Evolutionary conservation across 345 rosid species (phyloP).

Genomic region (Pistacia atlantica): DNA sequence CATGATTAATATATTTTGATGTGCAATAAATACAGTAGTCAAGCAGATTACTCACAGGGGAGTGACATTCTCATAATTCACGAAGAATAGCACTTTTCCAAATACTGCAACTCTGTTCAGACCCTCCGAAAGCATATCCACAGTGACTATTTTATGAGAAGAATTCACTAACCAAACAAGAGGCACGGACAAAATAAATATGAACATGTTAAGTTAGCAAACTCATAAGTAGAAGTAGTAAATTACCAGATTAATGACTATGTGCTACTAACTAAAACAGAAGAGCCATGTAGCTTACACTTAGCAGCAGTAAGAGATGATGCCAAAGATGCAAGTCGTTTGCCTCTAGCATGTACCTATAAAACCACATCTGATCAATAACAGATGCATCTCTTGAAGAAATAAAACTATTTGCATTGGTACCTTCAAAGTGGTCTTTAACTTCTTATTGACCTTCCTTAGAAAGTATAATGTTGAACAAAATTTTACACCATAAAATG

Average conservation of each 20-base stretch:
- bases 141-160: conserved; percentile 38
- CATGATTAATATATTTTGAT: not conserved
- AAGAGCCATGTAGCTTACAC: conserved; percentile 37
- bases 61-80: conserved; percentile 58
- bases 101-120: conserved; percentile 58
- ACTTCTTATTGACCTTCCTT: conserved; percentile 2
- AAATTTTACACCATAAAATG: conserved; percentile 2
- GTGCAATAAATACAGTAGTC: not conserved
- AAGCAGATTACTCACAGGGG: conserved; percentile 57
- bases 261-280: conserved; percentile 3
- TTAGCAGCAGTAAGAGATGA: conserved; percentile 47
- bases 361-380: conserved; percentile 21
- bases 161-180: conserved; percentile 41
- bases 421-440: not conserved
- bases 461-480: not conserved
- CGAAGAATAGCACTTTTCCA: conserved; percentile 64
- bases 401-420: not conserved
- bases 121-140: conserved; percentile 59
- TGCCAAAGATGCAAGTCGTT: conserved; percentile 46
- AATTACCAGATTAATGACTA: not conserved
- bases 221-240: not conserved
- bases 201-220: conserved; percentile 4
- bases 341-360: conserved; percentile 54
- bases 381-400: conserved; percentile 12
- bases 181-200: conserved; percentile 14